Evolutionary conservation across 345 rosid species (phyloP).

Genomic region (Zanthoxylum bungeanum): DNA sequence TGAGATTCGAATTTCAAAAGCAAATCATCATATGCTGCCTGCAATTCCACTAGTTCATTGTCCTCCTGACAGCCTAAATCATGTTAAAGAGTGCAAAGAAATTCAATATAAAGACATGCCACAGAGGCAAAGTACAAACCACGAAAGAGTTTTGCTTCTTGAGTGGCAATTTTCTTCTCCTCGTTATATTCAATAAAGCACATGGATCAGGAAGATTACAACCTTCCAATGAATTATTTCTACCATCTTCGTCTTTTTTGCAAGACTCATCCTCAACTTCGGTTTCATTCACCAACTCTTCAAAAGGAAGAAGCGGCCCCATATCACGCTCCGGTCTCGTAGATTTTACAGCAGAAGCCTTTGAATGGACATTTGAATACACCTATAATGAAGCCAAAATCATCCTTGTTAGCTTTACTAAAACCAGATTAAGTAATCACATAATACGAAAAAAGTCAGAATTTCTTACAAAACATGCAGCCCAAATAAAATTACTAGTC

Average conservation of each 20-base stretch:
- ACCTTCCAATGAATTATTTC: slow-evolving; percentile 32
- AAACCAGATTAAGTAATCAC: not conserved
- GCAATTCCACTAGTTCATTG: slow-evolving; percentile 40
- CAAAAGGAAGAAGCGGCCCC: slow-evolving; percentile 71
- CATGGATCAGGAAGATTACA: slow-evolving; percentile 67
- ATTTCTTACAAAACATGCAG: not conserved
- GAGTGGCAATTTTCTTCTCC: slow-evolving; percentile 60
- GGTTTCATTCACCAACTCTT: slow-evolving; percentile 49
- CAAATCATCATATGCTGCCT: slow-evolving; percentile 67
- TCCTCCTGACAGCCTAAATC: slow-evolving; percentile 47
- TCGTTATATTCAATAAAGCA: slow-evolving; percentile 72
- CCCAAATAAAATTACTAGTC: not conserved
- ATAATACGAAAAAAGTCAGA: not conserved
- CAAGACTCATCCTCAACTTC: slow-evolving; percentile 33
- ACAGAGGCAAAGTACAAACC: slow-evolving; percentile 51
- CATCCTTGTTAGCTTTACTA: not conserved
- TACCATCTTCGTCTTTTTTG: slow-evolving; percentile 38
- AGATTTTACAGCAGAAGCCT: slow-evolving; percentile 46
- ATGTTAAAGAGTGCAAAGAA: slow-evolving; percentile 22
- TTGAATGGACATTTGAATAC: slow-evolving; percentile 37
- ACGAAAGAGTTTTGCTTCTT: slow-evolving; percentile 46
- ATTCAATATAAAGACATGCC: slow-evolving; percentile 15
- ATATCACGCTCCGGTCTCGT: slow-evolving; percentile 38
- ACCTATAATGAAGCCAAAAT: slow-evolving; percentile 35
- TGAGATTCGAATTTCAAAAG: slow-evolving; percentile 58